Conservation (phyloP, 208 protist genomes). For the Endotrypanum monterogeii region DNA sequence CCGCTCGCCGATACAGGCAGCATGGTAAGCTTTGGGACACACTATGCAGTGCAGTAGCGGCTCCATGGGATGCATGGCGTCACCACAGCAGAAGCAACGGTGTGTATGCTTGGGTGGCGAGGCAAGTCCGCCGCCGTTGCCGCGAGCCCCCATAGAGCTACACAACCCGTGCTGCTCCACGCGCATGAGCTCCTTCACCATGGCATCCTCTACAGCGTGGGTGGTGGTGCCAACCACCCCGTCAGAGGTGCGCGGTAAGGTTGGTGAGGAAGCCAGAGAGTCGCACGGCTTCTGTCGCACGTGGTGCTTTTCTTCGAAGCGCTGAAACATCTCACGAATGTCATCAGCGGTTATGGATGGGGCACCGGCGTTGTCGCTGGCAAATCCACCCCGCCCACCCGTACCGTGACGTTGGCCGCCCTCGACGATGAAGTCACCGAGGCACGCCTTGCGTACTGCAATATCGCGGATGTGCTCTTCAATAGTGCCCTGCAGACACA, state of each 20-base stretch:
- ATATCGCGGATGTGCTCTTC: slow-evolving; percentile 95
- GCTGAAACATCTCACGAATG: slow-evolving; percentile 59
- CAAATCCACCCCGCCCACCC: slow-evolving; percentile 1
- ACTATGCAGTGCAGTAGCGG: slow-evolving; percentile 77
- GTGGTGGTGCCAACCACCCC: neutral
- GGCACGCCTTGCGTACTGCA: slow-evolving; percentile 92
- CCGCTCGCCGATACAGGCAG: slow-evolving; percentile 61
- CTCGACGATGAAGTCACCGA: slow-evolving; percentile 94
- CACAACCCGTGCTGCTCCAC: slow-evolving; percentile 49
- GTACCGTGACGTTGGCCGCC: slow-evolving; percentile 28
- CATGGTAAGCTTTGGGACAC: slow-evolving; percentile 89
- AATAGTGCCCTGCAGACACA: slow-evolving; percentile 94
- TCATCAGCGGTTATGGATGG: slow-evolving; percentile 40
- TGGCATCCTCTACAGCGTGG: slow-evolving; percentile 36
- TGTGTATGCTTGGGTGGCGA: slow-evolving; percentile 37
- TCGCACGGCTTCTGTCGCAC: neutral
- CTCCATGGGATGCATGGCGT: slow-evolving; percentile 79
- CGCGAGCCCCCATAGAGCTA: neutral
- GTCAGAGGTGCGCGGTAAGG: neutral
- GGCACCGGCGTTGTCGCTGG: neutral
- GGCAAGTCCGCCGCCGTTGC: neutral
- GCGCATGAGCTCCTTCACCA: slow-evolving; percentile 54
- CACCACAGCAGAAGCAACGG: slow-evolving; percentile 75
- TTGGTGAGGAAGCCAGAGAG: slow-evolving; percentile 1
- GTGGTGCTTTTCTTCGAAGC: slow-evolving; percentile 20